Percentiles rank a stretch among this genome's conserved stretches.
These are phyloP conservation scores for Termitomyces sp. DNA, from an alignment of 768 basidiomycete genomes.

Conservation along the genomic window DNA sequence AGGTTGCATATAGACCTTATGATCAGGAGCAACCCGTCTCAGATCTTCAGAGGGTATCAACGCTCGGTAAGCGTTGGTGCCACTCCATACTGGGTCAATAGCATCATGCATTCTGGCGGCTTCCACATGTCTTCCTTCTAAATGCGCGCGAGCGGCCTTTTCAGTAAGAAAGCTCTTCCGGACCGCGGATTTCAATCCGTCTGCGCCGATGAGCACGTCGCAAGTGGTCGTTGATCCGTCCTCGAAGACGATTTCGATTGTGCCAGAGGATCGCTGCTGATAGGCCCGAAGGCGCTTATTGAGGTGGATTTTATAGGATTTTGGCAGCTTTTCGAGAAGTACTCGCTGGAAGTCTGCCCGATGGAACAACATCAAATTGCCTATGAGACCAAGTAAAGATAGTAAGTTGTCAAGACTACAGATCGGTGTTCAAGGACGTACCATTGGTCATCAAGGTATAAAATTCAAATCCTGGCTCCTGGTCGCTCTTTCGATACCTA, in stretches of 20 bases:
- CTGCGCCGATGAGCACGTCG: constrained; percentile 68
- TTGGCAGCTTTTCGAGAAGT: constrained; percentile 44
- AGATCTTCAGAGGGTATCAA: constrained; percentile 50
- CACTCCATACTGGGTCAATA: constrained; percentile 54
- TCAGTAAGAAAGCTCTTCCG: constrained; percentile 32
- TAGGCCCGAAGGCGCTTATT: constrained; percentile 59
- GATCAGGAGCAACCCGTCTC: constrained; percentile 34
- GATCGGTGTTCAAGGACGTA: constrained; percentile 18
- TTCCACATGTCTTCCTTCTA: constrained; percentile 28
- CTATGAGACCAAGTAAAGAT: constrained; percentile 22
- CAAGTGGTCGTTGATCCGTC: constrained; percentile 57
- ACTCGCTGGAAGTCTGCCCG: constrained; percentile 62
- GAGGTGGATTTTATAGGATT: constrained; percentile 40
- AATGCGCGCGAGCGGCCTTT: constrained; percentile 27
- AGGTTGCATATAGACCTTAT: constrained; percentile 40
- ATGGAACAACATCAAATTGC: constrained; percentile 50
- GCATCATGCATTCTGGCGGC: constrained; percentile 35
- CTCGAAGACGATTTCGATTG: constrained; percentile 48
- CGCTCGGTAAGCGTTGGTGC: constrained; percentile 51
- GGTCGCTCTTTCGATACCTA: constrained; percentile 57
- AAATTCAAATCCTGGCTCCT: constrained; percentile 46
- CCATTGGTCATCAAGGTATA: constrained; percentile 53
- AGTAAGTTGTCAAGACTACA: constrained; percentile 1
- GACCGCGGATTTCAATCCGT: constrained; percentile 58
- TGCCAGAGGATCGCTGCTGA: constrained; percentile 32